phyloP scores from a whole-genome alignment of 2,329 filamentous ascomycete species.

The Exophiala aquamarina region DNA sequence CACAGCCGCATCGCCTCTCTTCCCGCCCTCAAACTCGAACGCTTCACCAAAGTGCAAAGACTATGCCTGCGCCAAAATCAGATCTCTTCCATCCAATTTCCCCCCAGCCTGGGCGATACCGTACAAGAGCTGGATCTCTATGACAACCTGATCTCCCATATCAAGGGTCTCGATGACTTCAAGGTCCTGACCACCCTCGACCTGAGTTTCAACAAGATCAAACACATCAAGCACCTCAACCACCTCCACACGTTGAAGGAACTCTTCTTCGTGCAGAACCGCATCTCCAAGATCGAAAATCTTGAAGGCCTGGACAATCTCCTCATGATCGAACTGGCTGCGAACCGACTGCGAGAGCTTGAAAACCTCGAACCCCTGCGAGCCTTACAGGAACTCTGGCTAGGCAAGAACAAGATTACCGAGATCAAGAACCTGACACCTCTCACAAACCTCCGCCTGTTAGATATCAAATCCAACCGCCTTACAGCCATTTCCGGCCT shows the following conservation, averaged over 20 bases:
- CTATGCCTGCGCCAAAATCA: conserved; percentile 92
- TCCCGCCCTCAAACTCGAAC: conserved; percentile 72
- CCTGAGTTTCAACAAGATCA: conserved; percentile 98
- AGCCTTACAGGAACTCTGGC: conserved; percentile 84
- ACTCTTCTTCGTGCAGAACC: conserved; percentile 91
- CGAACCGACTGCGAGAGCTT: conserved; percentile 87
- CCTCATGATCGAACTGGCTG: conserved; percentile 83
- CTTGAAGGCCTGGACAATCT: conserved; percentile 73
- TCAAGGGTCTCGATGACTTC: conserved; percentile 78
- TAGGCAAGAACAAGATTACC: conserved; percentile 95
- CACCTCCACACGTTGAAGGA: conserved; percentile 77
- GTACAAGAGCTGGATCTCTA: conserved; percentile 89
- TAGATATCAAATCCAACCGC: conserved; percentile 94
- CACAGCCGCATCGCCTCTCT: conserved; percentile 83
- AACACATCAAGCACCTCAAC: conserved; percentile 87
- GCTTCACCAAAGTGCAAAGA: conserved; percentile 73
- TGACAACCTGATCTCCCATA: conserved; percentile 89
- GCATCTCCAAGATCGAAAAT: conserved; percentile 83
- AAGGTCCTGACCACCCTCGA: conserved; percentile 76
- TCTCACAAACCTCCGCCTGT: conserved; percentile 76
- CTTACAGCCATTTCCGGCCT: conserved; percentile 77
- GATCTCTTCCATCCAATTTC: conserved; percentile 76
- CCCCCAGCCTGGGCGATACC: conserved; percentile 63
- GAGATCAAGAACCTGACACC: conserved; percentile 73
- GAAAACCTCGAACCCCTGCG: conserved; percentile 76